Percentiles rank a stretch among this genome's conserved stretches.
Conservation (phyloP, 2,329 filamentous ascomycete genomes). For the Sporothrix mexicana region DNA sequence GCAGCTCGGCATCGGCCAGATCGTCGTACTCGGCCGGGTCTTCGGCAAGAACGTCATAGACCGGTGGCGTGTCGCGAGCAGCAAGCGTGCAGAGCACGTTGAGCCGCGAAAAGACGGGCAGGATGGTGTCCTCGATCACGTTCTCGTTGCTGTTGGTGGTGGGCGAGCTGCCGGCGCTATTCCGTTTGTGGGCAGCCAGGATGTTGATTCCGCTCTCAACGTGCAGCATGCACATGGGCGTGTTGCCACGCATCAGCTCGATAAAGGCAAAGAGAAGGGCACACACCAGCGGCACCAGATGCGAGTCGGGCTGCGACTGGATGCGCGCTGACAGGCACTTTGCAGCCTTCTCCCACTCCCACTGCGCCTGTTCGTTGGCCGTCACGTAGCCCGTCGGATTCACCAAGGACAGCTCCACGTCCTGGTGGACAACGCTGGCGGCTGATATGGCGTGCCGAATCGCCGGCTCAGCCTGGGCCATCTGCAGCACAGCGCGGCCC, state of each 20-base stretch:
- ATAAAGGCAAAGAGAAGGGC: constrained; percentile 18
- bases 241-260: constrained; percentile 11
- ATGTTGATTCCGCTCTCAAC: constrained; percentile 5
- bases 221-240: not conserved
- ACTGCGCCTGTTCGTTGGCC: constrained; percentile 2
- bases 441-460: constrained; percentile 15
- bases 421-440: constrained; percentile 8
- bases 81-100: constrained; percentile 1
- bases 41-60: not conserved
- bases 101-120: constrained; percentile 14
- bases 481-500: constrained; percentile 7
- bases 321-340: constrained; percentile 11
- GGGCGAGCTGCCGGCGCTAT: not conserved
- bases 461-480: constrained; percentile 5
- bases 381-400: constrained; percentile 20
- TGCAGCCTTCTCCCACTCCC: not conserved
- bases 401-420: constrained; percentile 8
- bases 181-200: not conserved
- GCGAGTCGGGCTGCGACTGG: not conserved
- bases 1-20: not conserved
- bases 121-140: constrained; percentile 2
- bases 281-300: constrained; percentile 23
- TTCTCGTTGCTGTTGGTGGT: not conserved
- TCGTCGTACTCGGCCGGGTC: not conserved
- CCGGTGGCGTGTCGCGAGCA: not conserved